Percentiles rank a stretch among this genome's conserved stretches.
Evolutionary conservation across 2,329 filamentous ascomycete species (phyloP).

Genomic region (Ceratocystis cacaofunesta): DNA sequence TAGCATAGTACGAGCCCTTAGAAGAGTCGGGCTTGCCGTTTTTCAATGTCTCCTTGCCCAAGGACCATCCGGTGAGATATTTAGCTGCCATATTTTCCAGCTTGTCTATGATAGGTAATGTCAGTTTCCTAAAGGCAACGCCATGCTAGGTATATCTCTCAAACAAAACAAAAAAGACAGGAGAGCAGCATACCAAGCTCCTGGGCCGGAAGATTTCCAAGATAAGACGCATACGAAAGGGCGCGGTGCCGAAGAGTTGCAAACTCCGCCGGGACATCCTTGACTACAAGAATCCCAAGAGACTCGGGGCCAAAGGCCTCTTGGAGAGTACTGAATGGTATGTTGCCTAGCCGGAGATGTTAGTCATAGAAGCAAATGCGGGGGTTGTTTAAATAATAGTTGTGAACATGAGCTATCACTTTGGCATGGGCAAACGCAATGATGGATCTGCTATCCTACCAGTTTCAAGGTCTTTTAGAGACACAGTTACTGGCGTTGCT

Average conservation of each 20-base stretch:
- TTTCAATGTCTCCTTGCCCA: conserved; percentile 67
- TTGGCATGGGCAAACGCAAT: not conserved
- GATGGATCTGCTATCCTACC: conserved; percentile 27
- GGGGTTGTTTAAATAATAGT: conserved; percentile 20
- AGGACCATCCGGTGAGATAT: conserved; percentile 61
- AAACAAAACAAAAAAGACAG: not conserved
- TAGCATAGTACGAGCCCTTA: conserved; percentile 75
- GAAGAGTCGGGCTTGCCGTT: conserved; percentile 64
- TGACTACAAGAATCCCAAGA: conserved; percentile 85
- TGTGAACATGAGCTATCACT: not conserved
- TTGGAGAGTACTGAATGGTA: conserved; percentile 54
- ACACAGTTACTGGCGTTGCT: conserved; percentile 45
- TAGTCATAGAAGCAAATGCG: not conserved
- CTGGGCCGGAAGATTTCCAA: conserved; percentile 60
- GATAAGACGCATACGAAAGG: conserved; percentile 75
- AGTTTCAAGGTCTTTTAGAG: conserved; percentile 43
- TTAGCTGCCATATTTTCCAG: conserved; percentile 46
- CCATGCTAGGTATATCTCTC: not conserved
- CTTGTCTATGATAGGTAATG: conserved; percentile 27
- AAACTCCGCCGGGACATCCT: conserved; percentile 63
- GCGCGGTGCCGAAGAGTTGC: conserved; percentile 54
- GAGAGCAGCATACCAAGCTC: conserved; percentile 46
- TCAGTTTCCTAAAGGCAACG: conserved; percentile 7
- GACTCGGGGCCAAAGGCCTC: conserved; percentile 81
- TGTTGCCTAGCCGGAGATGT: conserved; percentile 35